Evolutionary conservation across 2,329 filamentous ascomycete genomes (phyloP), one percentile per base, ranked within the genome.

Genomic region (Monosporascus sp.): DNA sequence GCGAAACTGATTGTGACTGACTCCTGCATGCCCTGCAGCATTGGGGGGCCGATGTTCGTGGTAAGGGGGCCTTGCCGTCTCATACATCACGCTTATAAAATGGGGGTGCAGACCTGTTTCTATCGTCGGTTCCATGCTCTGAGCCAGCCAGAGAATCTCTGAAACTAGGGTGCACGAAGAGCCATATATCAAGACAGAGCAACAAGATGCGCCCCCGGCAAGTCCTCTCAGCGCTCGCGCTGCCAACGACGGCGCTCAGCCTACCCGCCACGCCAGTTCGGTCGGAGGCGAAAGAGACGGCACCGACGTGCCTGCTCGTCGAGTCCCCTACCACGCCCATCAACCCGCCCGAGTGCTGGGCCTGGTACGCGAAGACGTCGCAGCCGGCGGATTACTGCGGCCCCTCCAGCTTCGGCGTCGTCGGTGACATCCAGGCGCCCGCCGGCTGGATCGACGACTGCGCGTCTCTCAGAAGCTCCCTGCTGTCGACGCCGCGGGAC

Each of bases 291-390:
- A 16, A 47, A 22, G 31, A 31, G 24, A 52, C 26, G 27, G 27
- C 54, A 17, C 51, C 51, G 48, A 17, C 52, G 27, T 62, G 60
- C 51, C 26, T 40, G 0, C 52, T 62, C 3, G 55, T 54, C 44
- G 46, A 50, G 45, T 59, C 51, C 47, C 53, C 57, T 19, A 46
- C 50, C 2, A 54, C 52, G 6, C 60, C 60, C 17, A 54, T 36
- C n/a, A 57, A 61, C 54, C 57, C 59, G 3, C 56, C 56, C 2
- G 31, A 43, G 2, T 62, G 60, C 50, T 62, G 60, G 60, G 53
- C 52, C 9, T 62, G 59, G 59, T 59, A 57, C 54, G 56, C 57
- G 3, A 16, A 48, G 16, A 56, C 51, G 2, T 17, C 41, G 7
- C 4, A 43, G 20, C 52, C 60, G 37, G 51, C 57, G 27, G 46